Evolutionary conservation across 768 basidiomycete species (phyloP).

Genomic region (Auricularia heimuer): DNA sequence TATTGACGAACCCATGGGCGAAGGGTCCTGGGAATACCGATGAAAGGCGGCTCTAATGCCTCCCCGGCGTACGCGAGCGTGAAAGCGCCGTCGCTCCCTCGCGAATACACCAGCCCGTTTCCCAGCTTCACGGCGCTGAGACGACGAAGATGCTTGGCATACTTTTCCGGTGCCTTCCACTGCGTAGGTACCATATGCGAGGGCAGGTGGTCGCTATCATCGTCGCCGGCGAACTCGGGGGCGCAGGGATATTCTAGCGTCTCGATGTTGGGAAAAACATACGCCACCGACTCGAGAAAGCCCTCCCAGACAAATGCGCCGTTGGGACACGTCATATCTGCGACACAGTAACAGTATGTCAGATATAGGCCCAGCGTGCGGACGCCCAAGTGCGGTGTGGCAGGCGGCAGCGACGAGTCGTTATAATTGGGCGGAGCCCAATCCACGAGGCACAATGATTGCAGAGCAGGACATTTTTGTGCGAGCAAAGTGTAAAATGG

Average conservation of each 20-base stretch:
- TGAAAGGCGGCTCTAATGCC: background rate
- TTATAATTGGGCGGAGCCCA: background rate
- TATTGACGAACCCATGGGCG: background rate
- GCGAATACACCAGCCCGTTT: background rate
- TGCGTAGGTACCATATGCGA: background rate
- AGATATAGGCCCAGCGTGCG: background rate
- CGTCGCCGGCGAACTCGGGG: background rate
- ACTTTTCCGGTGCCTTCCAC: background rate
- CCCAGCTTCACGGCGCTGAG: background rate
- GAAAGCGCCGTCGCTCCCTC: background rate
- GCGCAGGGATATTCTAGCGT: background rate
- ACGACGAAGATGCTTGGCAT: background rate
- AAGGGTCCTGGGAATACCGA: background rate
- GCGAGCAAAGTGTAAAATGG: background rate
- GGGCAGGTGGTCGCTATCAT: background rate
- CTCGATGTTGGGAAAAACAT: background rate
- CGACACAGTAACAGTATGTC: background rate
- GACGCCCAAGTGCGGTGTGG: background rate
- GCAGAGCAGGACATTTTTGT: background rate
- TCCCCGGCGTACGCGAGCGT: background rate
- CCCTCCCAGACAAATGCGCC: background rate
- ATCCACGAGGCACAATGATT: background rate
- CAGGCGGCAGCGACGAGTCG: background rate
- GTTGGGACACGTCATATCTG: background rate
- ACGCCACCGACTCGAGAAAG: background rate